Conservation (phyloP, 495 filamentous ascomycete genomes). For the Clavariopsis aquatica region DNA sequence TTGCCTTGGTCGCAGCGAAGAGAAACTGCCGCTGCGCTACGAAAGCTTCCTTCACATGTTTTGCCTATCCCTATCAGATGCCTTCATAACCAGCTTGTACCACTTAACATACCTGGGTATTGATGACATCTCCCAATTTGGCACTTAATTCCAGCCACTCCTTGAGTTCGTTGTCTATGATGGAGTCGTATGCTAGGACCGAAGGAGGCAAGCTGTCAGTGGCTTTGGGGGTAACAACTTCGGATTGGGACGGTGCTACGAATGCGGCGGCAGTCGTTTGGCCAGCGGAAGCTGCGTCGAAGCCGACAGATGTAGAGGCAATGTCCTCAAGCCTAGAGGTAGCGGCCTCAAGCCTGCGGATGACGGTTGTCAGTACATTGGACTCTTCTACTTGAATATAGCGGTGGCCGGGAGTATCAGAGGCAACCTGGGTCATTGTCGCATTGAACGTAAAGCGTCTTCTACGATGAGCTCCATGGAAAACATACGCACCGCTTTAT, state of each 20-base stretch:
- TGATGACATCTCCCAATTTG: conserved; percentile 73
- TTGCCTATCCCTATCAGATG: conserved; percentile 50
- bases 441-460: conserved; percentile 10
- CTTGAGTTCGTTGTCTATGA: conserved; percentile 73
- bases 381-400: conserved; percentile 9
- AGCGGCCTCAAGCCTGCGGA: conserved; percentile 90
- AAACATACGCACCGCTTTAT: conserved; percentile 82
- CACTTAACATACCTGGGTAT: conserved; percentile 66
- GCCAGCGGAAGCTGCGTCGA: conserved; percentile 42
- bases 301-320: conserved; percentile 61
- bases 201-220: conserved; percentile 68
- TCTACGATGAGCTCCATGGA: neutral
- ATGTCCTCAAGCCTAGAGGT: conserved; percentile 97
- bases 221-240: conserved; percentile 39
- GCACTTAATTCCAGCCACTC: conserved; percentile 77
- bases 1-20: conserved; percentile 83
- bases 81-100: neutral
- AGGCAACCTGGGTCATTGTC: conserved; percentile 12
- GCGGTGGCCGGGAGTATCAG: conserved; percentile 7
- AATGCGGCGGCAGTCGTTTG: neutral
- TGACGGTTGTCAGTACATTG: conserved; percentile 48
- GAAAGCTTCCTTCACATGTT: conserved; percentile 67
- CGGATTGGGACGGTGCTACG: neutral
- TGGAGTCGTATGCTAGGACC: conserved; percentile 80
- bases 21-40: conserved; percentile 83